Evolutionary conservation across 805 yeast genomes (phyloP).

Genomic region (Ogataea paraovalis): DNA sequence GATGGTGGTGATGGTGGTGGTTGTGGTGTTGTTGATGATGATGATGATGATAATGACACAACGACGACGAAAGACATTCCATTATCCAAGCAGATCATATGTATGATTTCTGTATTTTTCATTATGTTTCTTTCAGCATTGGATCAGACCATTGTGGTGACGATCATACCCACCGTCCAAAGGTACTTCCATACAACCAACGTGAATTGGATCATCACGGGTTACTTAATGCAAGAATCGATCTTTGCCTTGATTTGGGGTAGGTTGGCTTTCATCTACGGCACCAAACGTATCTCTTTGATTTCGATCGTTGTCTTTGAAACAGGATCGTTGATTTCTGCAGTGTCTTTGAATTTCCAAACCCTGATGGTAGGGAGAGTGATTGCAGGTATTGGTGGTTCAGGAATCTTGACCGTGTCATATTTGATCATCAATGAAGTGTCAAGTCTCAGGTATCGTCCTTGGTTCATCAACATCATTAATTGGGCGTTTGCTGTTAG

Average conservation of each 20-base stretch:
- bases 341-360: constrained; percentile 48
- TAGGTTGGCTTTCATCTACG: constrained; percentile 49
- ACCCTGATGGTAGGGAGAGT: constrained; percentile 69
- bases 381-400: constrained; percentile 70
- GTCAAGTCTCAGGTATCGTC: constrained; percentile 39
- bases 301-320: constrained; percentile 51
- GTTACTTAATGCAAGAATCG: constrained; percentile 53
- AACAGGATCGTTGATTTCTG: constrained; percentile 59
- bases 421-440: constrained; percentile 55
- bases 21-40: too few relatives aligned
- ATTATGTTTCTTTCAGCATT: constrained; percentile 36
- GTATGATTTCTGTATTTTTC: constrained; percentile 16
- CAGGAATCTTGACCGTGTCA: constrained; percentile 60
- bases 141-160: constrained; percentile 56
- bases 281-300: constrained; percentile 47
- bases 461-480: constrained; percentile 37
- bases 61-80: too few relatives aligned
- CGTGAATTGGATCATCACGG: constrained; percentile 57
- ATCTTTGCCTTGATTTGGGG: constrained; percentile 56
- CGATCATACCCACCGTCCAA: constrained; percentile 48
- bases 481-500: constrained; percentile 48
- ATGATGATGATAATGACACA: too few relatives aligned
- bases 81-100: constrained; percentile 3
- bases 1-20: too few relatives aligned
- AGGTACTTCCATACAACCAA: constrained; percentile 44